A percentile compares a stretch with the other conserved stretches of the same genome.
Conservation (phyloP, 345 rosid genomes). For the Geranium brycei region DNA sequence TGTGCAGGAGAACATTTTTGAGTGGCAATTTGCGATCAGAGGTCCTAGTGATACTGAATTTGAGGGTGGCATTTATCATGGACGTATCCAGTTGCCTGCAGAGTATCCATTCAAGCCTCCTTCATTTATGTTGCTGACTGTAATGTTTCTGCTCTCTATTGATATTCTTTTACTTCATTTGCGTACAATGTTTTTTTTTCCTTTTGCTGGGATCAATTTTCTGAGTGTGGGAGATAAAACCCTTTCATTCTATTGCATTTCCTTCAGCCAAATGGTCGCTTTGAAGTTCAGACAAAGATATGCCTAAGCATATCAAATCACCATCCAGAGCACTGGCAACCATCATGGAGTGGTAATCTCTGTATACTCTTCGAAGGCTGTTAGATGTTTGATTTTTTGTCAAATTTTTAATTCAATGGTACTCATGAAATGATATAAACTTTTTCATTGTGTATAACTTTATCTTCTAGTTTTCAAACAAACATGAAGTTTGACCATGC, state of each 20-base stretch:
- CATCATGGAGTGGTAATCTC: slow-evolving; percentile 85
- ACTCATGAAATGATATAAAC: too few species aligned
- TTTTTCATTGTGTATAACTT: too few species aligned
- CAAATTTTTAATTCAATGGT: too few species aligned
- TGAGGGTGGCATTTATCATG: slow-evolving; percentile 96
- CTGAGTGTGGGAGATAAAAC: neutral
- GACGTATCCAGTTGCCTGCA: slow-evolving; percentile 85
- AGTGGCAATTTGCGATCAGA: slow-evolving; percentile 94
- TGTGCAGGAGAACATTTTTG: slow-evolving; percentile 83
- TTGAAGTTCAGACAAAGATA: slow-evolving; percentile 84
- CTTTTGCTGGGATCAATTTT: too few species aligned
- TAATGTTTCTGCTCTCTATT: slow-evolving; percentile 15
- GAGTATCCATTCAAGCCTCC: slow-evolving; percentile 99
- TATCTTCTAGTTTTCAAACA: too few species aligned
- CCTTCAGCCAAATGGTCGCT: slow-evolving; percentile 84
- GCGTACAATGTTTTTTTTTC: too few species aligned
- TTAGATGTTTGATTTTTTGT: too few species aligned
- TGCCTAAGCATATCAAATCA: slow-evolving; percentile 93
- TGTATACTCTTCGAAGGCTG: too few species aligned
- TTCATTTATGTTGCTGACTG: slow-evolving; percentile 79
- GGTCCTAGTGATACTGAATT: slow-evolving; percentile 80
- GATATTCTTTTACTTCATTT: neutral
- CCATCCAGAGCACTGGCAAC: slow-evolving; percentile 99
- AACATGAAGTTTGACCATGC: too few species aligned
- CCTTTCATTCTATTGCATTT: neutral